A percentile compares a stretch with the other conserved stretches of the same genome.
Conservation (phyloP, 768 basidiomycete species). For the Tulasnella sp. region DNA sequence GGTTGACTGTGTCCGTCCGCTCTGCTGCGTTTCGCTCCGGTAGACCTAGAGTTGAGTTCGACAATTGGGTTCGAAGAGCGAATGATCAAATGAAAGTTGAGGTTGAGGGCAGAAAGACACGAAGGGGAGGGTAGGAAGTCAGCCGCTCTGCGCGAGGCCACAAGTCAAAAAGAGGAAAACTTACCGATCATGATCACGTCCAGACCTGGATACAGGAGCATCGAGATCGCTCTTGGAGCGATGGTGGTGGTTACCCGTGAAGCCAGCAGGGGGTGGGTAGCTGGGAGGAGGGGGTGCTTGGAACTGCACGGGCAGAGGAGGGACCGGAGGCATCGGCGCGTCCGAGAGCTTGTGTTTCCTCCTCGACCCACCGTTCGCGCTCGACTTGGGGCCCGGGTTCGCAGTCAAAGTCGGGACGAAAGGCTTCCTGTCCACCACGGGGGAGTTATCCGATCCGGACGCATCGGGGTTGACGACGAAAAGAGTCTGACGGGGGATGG, state of each 20-base stretch:
- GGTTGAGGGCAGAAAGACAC: not conserved
- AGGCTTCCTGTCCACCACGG: not conserved
- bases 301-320: conserved; percentile 6
- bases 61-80: not conserved
- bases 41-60: not conserved
- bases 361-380: not conserved
- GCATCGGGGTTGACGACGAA: conserved; percentile 5
- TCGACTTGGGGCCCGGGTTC: not conserved
- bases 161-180: not conserved
- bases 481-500: not conserved
- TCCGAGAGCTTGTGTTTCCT: not conserved
- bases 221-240: not conserved
- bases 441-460: not conserved
- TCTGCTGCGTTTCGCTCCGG: not conserved
- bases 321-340: conserved; percentile 1
- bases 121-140: not conserved
- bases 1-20: not conserved
- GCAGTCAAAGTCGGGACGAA: not conserved
- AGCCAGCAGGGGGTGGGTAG: not conserved
- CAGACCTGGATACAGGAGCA: not conserved
- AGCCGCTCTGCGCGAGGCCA: not conserved
- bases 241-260: not conserved
- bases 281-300: conserved; percentile 1
- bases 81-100: no score
- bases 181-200: not conserved